Evolutionary conservation across 345 rosid species (phyloP), one percentile per base, ranked within the genome.

Genomic region (Citrus unshiu): DNA sequence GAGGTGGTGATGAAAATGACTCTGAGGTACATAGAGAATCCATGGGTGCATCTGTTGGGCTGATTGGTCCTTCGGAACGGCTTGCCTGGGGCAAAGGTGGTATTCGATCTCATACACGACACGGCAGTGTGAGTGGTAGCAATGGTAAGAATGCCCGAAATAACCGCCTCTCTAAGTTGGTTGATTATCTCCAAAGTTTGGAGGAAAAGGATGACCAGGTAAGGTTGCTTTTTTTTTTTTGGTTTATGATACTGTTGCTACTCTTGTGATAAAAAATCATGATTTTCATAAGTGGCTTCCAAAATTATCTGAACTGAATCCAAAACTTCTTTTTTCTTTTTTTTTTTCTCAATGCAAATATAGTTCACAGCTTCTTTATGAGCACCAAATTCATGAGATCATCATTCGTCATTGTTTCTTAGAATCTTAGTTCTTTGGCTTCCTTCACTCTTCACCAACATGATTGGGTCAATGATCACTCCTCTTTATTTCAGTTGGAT

Each of bases 1-100:
- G 86, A 70, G 79, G 81, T 13, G 81, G 83, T 59, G 90, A 85
- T 34, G 88, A 82, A 78, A 87, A 83, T 68, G 89, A 86, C 37
- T 35, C 77, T 58, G 90, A 87, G 81, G 67, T 77, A 63, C 81
- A 82, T 39, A 83, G 75, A 73, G 90, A 87, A 63, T 72, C 88
- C 62, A 58, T 79, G 76, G 86, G 85, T 30, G 74, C 76, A 70
- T 81, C 86, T 63, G 73, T 79, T 70, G 77, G 78, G 72, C 81
- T 85, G 73, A 77, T 84, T 74, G 82, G 83, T 25, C 73, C 89
- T 37, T 82, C 89, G 34, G 90, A 85, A 73, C 80, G 83, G 84
- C 85, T 85, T 56, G 77, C 86, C 10, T 89, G 92, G 92, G 91
- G 92, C 32, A 86, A 79, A 80, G 85, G 85, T 56, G 90, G 92